phyloP scores from a whole-genome alignment of 208 protist genomes.

The Leishmania braziliensis region DNA sequence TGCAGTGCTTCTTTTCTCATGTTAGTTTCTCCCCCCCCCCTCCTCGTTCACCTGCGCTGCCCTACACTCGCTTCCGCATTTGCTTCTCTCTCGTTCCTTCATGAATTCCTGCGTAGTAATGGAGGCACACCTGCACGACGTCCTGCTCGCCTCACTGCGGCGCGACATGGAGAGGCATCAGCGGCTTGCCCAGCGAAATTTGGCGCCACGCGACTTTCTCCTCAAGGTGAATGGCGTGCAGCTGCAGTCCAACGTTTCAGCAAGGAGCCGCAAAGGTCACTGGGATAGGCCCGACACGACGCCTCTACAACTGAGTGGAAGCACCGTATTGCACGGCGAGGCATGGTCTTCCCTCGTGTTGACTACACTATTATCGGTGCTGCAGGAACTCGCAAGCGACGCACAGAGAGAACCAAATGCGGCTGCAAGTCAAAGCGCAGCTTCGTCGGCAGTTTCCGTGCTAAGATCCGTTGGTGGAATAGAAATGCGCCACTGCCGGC shows the following conservation, averaged over 20 bases:
- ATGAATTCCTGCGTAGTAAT: background rate
- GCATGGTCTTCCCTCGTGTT: constrained; percentile 2
- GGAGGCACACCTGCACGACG: background rate
- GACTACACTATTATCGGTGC: background rate
- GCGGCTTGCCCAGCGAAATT: background rate
- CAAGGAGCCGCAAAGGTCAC: background rate
- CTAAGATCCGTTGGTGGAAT: constrained; percentile 3
- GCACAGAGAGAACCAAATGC: background rate
- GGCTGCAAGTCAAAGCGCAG: too few relatives aligned
- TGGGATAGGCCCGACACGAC: background rate
- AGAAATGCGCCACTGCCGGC: constrained; percentile 24
- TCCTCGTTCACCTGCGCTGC: background rate
- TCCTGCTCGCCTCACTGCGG: background rate
- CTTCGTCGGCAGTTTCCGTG: background rate
- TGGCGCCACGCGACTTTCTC: background rate
- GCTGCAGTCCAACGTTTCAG: background rate
- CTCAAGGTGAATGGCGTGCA: background rate
- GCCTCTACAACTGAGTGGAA: background rate
- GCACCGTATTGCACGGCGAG: background rate
- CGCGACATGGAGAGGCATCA: constrained; percentile 3
- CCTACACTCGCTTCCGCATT: background rate
- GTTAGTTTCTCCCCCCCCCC: background rate
- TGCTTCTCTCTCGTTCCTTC: background rate
- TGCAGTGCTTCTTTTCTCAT: too few relatives aligned
- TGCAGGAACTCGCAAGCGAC: constrained; percentile 2